Evolutionary conservation across 2,329 filamentous ascomycete species (phyloP), one percentile per base, ranked within the genome.

Genomic region (Ilyonectria mors-panacis): DNA sequence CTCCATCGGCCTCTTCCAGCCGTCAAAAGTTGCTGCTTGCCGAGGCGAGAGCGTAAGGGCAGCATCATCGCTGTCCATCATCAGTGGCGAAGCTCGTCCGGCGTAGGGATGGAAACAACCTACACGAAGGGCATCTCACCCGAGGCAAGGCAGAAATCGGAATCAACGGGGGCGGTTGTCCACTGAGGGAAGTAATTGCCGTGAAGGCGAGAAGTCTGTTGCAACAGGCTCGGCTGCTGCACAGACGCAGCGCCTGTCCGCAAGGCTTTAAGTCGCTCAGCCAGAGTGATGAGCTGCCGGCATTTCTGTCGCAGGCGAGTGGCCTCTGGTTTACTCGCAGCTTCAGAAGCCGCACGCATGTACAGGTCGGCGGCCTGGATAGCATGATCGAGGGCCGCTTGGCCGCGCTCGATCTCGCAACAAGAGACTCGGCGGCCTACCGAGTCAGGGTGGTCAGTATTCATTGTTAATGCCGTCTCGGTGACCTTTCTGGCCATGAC

Each of bases 121-220:
- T 86, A 94, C 93, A 82, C 86, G 78, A 92, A 97, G n/a, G 82
- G 78, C 7, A 81, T 79, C 44, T 84, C 82, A n/a, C 84, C 85
- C 3, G 85, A 78, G 6, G 78, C 72, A 30, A 85, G 79, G 35
- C 85, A 79, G 72, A 98, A 97, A 33, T 92, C 88, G 5, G 85
- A 79, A 0, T 87, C 78, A 4, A 80, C 78, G 1, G 93, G 92
- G 30, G 89, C 84, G 2, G 80, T 81, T n/a, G 87, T 87, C 96
- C 96, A 99, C 0, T 93, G 94, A 12, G 93, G 94, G 72, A 97
- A 98, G 21, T 92, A 86, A 75, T 91, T 92, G 1, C 92, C 94
- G 77, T 97, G 94, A 21, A 99, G 85, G 62, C 90, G 92, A 5
- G 95, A 96, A 4, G 92, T 90, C 76, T 91, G 90, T 2, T 93